A percentile compares a stretch with the other conserved stretches of the same genome.
Evolutionary conservation across 1,284 basidiomycete genomes (phyloP).

Genomic region (Naganishia liquefaciens): DNA sequence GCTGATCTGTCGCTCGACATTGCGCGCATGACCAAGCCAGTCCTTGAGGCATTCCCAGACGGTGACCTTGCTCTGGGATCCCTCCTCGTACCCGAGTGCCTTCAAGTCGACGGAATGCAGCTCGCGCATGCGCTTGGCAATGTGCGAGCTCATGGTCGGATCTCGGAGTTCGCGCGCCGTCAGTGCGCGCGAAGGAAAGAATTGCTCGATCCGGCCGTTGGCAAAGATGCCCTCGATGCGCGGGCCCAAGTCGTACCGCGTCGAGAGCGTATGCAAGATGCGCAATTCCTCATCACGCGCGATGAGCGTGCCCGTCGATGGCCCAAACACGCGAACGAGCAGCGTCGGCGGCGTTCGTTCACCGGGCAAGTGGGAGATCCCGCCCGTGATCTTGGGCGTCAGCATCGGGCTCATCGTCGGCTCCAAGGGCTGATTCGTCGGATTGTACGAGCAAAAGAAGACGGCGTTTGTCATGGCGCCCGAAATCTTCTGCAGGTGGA

Average conservation of each 20-base stretch:
- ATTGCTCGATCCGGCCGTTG: slow-evolving; percentile 90
- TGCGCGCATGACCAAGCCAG: slow-evolving; percentile 56
- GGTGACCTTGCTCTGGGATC: slow-evolving; percentile 59
- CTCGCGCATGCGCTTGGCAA: slow-evolving; percentile 87
- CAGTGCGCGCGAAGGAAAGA: slow-evolving; percentile 81
- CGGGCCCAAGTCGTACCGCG: slow-evolving; percentile 83
- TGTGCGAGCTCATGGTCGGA: slow-evolving; percentile 72
- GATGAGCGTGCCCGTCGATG: slow-evolving; percentile 79
- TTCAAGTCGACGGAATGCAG: slow-evolving; percentile 84
- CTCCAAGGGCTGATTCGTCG: slow-evolving; percentile 44
- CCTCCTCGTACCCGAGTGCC: slow-evolving; percentile 60
- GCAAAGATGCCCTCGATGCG: slow-evolving; percentile 87
- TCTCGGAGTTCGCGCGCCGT: slow-evolving; percentile 74
- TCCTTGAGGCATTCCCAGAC: slow-evolving; percentile 65
- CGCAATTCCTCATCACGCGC: slow-evolving; percentile 80
- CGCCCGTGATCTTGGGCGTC: slow-evolving; percentile 50
- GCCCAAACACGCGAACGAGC: slow-evolving; percentile 84
- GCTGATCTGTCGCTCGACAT: slow-evolving; percentile 40
- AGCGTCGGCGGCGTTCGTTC: slow-evolving; percentile 62
- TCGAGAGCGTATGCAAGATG: slow-evolving; percentile 81
- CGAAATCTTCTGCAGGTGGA: slow-evolving; percentile 76
- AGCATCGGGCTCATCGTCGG: slow-evolving; percentile 51
- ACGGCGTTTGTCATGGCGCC: slow-evolving; percentile 91
- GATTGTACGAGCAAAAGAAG: slow-evolving; percentile 74
- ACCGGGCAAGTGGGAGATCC: slow-evolving; percentile 3